Conservation (phyloP, 2,329 filamentous ascomycete species). For the Ophiostoma angusticollis region DNA sequence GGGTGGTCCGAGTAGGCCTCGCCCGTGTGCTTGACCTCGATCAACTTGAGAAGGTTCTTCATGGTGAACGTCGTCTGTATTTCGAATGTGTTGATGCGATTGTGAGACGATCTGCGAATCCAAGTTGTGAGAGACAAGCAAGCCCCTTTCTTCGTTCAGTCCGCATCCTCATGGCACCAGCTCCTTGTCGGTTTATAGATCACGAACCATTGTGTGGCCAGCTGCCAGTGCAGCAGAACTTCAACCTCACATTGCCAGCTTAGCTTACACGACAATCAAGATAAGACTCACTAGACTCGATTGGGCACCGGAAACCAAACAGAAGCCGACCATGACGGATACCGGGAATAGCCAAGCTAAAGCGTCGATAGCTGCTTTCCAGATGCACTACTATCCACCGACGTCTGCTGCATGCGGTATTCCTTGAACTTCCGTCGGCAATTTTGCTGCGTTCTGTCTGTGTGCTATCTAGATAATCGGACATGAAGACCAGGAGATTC, state of each 20-base stretch:
- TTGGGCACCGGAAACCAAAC: background rate
- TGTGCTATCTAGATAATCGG: too few species aligned
- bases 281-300: background rate
- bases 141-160: background rate
- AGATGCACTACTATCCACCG: too few species aligned
- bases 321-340: background rate
- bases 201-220: background rate
- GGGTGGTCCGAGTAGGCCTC: slow-evolving; percentile 1
- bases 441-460: too few species aligned
- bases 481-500: too few species aligned
- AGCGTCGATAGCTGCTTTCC: too few species aligned
- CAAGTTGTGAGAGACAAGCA: background rate
- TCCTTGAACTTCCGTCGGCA: too few species aligned
- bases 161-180: slow-evolving; percentile 1
- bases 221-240: too few species aligned
- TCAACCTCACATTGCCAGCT: too few species aligned
- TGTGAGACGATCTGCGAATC: background rate
- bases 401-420: too few species aligned
- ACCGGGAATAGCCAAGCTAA: background rate
- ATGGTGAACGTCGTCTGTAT: too few species aligned
- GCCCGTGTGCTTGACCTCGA: slow-evolving; percentile 4
- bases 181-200: background rate
- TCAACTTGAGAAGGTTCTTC: background rate
- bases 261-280: too few species aligned
- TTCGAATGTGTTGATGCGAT: background rate